phyloP scores from a whole-genome alignment of 352 stramenopile species.

The Peronospora belbahrii region DNA sequence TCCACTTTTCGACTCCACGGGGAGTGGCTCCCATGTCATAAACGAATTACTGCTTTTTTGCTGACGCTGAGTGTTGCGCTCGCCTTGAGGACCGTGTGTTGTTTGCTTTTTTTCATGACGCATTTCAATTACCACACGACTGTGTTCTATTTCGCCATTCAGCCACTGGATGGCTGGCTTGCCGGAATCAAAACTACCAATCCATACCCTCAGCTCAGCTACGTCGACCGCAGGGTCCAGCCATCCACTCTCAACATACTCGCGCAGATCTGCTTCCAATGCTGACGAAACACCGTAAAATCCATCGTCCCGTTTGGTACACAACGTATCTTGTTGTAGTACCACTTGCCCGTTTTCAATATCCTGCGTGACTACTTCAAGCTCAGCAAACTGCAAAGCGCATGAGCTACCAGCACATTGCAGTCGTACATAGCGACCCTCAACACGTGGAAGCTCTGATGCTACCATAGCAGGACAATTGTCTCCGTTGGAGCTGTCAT shows the following conservation, averaged over 20 bases:
- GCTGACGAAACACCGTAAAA: conserved; percentile 45
- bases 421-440: conserved; percentile 50
- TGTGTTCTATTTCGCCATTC: conserved; percentile 3
- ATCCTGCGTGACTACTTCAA: conserved; percentile 44
- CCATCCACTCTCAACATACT: conserved; percentile 60
- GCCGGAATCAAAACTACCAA: conserved; percentile 53
- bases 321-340: neutral
- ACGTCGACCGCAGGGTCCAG: conserved; percentile 31
- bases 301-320: conserved; percentile 33
- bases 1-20: conserved; percentile 27
- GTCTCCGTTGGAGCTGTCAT: neutral
- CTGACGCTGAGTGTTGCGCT: neutral
- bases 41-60: conserved; percentile 2
- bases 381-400: conserved; percentile 55
- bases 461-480: neutral
- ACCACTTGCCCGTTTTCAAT: neutral
- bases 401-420: conserved; percentile 36
- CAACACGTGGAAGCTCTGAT: conserved; percentile 1
- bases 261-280: conserved; percentile 30
- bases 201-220: conserved; percentile 48
- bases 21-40: conserved; percentile 19
- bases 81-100: conserved; percentile 1
- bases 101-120: conserved; percentile 21
- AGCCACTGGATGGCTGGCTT: conserved; percentile 52
- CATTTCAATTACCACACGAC: conserved; percentile 22